Evolutionary conservation across 1,284 basidiomycete genomes (phyloP).

Genomic region (Cystobasidiaceae sp.): DNA sequence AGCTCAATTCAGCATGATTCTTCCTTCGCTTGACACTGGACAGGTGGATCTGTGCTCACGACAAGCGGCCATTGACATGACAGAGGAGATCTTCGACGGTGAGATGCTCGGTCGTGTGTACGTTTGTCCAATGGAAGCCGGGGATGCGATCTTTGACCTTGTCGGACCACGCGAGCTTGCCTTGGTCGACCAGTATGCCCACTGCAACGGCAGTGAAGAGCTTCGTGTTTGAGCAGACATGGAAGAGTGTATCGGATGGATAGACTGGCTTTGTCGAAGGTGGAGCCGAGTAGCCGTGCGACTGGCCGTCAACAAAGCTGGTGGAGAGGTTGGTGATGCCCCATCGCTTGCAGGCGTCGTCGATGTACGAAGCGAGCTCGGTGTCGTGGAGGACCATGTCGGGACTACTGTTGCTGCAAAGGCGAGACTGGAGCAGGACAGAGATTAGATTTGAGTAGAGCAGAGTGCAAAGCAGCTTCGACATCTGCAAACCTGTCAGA

Average conservation of each 20-base stretch:
- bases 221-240: neutral
- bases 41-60: no score
- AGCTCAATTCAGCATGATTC: no score
- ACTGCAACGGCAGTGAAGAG: neutral
- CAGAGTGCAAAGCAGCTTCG: no score
- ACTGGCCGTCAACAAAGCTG: neutral
- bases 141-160: neutral
- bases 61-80: no score
- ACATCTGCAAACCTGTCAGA: no score
- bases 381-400: neutral
- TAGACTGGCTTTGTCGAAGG: no score
- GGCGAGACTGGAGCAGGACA: no score
- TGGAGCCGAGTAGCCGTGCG: slow-evolving; percentile 2
- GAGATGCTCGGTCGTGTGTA: neutral
- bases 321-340: neutral
- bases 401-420: no score
- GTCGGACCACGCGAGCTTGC: neutral
- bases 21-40: no score
- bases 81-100: neutral
- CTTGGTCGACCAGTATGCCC: neutral
- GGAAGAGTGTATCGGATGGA: neutral
- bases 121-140: neutral
- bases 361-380: neutral
- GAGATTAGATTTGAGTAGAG: no score
- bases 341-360: neutral